Conservation (phyloP, 164 flowering plant species). For the Tinospora cordifolia region DNA sequence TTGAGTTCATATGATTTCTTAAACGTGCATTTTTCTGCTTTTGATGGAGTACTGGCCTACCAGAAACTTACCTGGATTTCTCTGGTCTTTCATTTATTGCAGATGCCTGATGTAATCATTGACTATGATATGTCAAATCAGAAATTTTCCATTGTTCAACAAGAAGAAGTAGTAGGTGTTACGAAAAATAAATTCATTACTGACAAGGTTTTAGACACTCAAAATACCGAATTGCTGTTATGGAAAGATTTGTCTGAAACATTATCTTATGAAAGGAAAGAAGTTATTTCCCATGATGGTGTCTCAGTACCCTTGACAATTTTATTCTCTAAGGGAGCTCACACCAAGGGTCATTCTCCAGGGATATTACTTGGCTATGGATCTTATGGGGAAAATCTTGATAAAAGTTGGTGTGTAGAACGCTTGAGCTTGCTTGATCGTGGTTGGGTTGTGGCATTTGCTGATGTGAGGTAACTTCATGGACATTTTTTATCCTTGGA, state of each 20-base stretch:
- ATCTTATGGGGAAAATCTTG: conserved; percentile 87
- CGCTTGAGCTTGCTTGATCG: conserved; percentile 83
- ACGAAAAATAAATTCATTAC: conserved; percentile 12
- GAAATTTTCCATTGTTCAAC: conserved; percentile 52
- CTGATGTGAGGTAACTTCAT: conserved; percentile 76
- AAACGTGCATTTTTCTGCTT: neutral
- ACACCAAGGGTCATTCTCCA: conserved; percentile 54
- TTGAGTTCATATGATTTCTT: neutral
- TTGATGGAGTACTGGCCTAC: neutral
- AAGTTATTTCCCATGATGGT: conserved; percentile 78
- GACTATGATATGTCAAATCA: conserved; percentile 70
- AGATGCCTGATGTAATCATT: conserved; percentile 85
- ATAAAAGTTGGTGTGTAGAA: conserved; percentile 73
- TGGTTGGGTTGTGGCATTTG: conserved; percentile 92
- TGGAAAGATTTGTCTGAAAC: conserved; percentile 49
- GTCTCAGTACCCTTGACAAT: conserved; percentile 63
- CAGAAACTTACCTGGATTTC: neutral
- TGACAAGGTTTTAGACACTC: conserved; percentile 11
- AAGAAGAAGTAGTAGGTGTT: conserved; percentile 53
- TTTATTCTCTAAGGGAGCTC: conserved; percentile 47
- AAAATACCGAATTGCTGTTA: conserved; percentile 17
- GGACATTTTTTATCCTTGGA: neutral
- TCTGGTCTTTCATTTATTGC: conserved; percentile 17
- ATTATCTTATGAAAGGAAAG: conserved; percentile 59
- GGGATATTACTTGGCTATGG: conserved; percentile 85